These are phyloP conservation scores for Cercospora zeina DNA, from an alignment of 2,329 filamentous ascomycete genomes.

Conservation along the genomic window DNA sequence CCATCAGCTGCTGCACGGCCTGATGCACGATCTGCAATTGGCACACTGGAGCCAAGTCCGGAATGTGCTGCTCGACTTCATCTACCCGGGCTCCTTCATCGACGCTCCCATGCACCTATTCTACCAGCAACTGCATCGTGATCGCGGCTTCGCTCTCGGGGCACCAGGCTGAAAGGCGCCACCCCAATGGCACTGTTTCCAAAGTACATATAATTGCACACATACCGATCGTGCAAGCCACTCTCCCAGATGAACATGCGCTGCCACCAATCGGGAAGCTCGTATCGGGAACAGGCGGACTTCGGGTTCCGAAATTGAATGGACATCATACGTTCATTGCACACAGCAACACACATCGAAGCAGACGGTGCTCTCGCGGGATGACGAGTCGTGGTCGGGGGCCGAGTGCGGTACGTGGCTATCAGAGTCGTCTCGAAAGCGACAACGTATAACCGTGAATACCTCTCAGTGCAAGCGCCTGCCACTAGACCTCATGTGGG, in stretches of 20 bases:
- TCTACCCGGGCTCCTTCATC: constrained; percentile 40
- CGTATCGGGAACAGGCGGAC: background rate
- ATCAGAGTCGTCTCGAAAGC: background rate
- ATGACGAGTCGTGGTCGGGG: background rate
- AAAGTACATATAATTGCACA: background rate
- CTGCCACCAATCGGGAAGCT: background rate
- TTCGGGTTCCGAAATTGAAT: background rate
- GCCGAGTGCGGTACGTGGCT: background rate
- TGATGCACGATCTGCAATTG: constrained; percentile 37
- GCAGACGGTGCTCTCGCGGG: background rate
- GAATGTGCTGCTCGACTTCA: constrained; percentile 39
- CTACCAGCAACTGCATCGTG: constrained; percentile 31
- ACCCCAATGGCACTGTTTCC: background rate
- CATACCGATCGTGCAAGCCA: background rate
- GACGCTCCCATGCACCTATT: constrained; percentile 38
- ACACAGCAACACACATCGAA: background rate
- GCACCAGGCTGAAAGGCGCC: constrained; percentile 1
- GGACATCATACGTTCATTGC: background rate
- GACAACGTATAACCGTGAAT: background rate
- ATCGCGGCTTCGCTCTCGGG: background rate
- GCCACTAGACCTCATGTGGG: too few relatives aligned
- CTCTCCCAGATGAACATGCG: background rate
- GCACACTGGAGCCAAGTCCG: constrained; percentile 39
- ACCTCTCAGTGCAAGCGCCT: too few relatives aligned
- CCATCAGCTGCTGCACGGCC: constrained; percentile 28